Evolutionary conservation across 306 rosid species (phyloP).

Genomic region (Rosa multiflora): DNA sequence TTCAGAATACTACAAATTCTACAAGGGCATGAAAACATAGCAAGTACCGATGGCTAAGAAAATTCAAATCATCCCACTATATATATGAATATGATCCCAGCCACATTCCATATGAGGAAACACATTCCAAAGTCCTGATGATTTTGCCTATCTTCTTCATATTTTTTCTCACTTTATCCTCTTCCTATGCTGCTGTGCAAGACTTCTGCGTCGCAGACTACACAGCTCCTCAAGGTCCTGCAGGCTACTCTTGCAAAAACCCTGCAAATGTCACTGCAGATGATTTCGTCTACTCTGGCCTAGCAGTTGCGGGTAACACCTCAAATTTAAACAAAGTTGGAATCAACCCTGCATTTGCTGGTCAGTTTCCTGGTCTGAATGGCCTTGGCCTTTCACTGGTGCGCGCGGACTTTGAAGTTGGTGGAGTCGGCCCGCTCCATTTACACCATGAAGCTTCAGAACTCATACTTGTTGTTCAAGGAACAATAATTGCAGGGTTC

Average conservation of each 20-base stretch:
- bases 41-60: background rate
- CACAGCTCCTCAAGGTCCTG: slow-evolving; percentile 42
- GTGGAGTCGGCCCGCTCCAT: slow-evolving; percentile 63
- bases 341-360: slow-evolving; percentile 33
- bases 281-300: slow-evolving; percentile 57
- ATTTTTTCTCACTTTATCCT: slow-evolving; percentile 29
- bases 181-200: slow-evolving; percentile 51
- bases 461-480: slow-evolving; percentile 36
- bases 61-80: background rate
- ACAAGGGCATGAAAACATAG: background rate
- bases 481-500: slow-evolving; percentile 54
- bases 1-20: background rate
- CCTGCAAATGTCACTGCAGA: slow-evolving; percentile 38
- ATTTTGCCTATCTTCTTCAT: slow-evolving; percentile 33
- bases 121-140: slow-evolving; percentile 24
- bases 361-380: slow-evolving; percentile 40
- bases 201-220: slow-evolving; percentile 74
- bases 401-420: slow-evolving; percentile 47
- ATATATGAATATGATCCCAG: background rate
- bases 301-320: slow-evolving; percentile 53
- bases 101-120: background rate
- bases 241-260: slow-evolving; percentile 67
- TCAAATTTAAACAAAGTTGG: slow-evolving; percentile 53
- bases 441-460: slow-evolving; percentile 66
- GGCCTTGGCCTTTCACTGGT: slow-evolving; percentile 63